A percentile compares a stretch with the other conserved stretches of the same genome.
These are phyloP conservation scores for Phytophthora boehmeriae DNA, from an alignment of 352 stramenopile genomes.

Conservation along the genomic window DNA sequence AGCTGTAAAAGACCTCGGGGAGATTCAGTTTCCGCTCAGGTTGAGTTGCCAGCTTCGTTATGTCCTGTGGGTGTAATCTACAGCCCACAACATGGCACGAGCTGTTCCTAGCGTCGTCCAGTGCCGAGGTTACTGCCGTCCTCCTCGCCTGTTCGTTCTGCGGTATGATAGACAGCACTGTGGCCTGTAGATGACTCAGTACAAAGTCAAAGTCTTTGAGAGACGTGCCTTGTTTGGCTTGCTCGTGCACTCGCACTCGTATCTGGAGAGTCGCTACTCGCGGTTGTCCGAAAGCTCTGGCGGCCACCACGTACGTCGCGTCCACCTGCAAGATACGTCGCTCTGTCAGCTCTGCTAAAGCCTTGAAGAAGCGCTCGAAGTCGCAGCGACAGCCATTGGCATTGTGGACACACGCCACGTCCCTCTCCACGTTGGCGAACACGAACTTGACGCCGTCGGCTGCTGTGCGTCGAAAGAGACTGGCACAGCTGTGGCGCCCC, in stretches of 20 bases:
- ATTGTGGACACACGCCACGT: conserved; percentile 57
- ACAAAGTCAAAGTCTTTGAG: conserved; percentile 70
- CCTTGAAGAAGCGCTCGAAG: conserved; percentile 53
- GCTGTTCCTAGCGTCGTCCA: conserved; percentile 47
- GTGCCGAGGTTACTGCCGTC: conserved; percentile 12
- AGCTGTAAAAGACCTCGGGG: conserved; percentile 71
- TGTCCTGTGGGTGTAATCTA: conserved; percentile 44
- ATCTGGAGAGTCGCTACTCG: conserved; percentile 59
- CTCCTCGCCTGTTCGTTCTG: conserved; percentile 19
- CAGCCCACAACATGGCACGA: conserved; percentile 75
- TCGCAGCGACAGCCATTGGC: conserved; percentile 46
- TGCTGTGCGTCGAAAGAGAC: conserved; percentile 36
- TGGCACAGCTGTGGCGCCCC: conserved; percentile 10
- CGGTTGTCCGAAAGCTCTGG: conserved; percentile 7
- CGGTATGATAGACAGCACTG: conserved; percentile 39
- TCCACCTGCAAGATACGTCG: conserved; percentile 39
- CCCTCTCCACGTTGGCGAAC: conserved; percentile 42
- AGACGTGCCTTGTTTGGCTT: conserved; percentile 23
- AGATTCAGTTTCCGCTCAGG: conserved; percentile 46
- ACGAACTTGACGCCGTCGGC: conserved; percentile 42
- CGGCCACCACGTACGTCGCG: conserved; percentile 51
- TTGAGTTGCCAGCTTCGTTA: conserved; percentile 2
- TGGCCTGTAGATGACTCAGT: conserved; percentile 59
- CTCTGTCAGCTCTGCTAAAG: conserved; percentile 53
- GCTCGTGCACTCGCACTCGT: conserved; percentile 47